Evolutionary conservation across 805 yeast genomes (phyloP), one percentile per base, ranked within the genome.

Genomic region (Maudiozyma saulgeensis): DNA sequence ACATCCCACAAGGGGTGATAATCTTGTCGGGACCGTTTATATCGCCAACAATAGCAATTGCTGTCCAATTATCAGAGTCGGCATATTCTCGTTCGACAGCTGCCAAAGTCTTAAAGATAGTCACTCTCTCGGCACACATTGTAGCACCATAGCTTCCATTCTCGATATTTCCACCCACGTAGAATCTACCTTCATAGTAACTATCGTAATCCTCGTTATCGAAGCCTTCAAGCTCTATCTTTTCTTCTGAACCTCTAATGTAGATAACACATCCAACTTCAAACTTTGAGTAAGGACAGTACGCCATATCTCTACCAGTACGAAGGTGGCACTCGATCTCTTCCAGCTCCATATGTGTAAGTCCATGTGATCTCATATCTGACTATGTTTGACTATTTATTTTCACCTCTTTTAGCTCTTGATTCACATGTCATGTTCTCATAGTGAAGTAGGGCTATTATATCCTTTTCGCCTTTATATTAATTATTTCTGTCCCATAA

Each of bases 1-100:
- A 91, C 37, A 93, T 82, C 3, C 99, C 99, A 64, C 99, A 91
- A 0, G 99, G 99, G 9, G 90, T 73, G 11, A 85, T 81, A 31
- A 82, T 76, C 8, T 68, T 66, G 1, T 75, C 75, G 42, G 75
- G 41, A 3, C 25, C n/a, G 11, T 18, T 15, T 9, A 26, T 18
- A 18, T 43, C 39, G 4, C 49, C 50, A 23, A 50, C 35, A 18
- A 50, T 43, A 3, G 56, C 51, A 21, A 53, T 45, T 5, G 34
- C 37, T 4, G 19, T 35, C 49, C 49, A 42, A 16, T 39, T 35
- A 16, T 35, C 28, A 21, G 48, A 21, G 7, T 13, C 43, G 2
- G 44, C 39, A 37, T 18, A 37, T 18, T n/a, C 16, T 18, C 21
- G 4, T 7, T 5, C 6, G 11, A 37, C 42, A 15, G 16, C 7